Evolutionary conservation across 164 flowering plant species (phyloP).

Genomic region (Vitis riparia): DNA sequence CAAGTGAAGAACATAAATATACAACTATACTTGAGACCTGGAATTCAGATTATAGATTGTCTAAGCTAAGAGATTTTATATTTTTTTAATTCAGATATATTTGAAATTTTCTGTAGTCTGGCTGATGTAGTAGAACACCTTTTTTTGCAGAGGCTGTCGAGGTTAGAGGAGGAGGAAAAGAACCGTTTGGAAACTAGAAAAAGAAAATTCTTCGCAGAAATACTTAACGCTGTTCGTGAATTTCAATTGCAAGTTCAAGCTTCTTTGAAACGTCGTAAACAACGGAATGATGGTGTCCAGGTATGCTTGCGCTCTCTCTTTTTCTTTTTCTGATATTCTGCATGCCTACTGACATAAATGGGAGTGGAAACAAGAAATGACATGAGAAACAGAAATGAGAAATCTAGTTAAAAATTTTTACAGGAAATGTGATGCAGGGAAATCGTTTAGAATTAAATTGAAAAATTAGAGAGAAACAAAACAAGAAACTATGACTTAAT

Average conservation of each 20-base stretch:
- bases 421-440: neutral
- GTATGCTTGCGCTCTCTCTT: conserved; percentile 25
- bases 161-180: conserved; percentile 86
- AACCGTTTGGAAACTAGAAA: conserved; percentile 72
- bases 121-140: conserved; percentile 7
- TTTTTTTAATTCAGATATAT: neutral
- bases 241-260: conserved; percentile 87
- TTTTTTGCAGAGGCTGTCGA: conserved; percentile 74
- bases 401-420: neutral
- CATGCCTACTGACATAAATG: neutral
- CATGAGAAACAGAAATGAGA: neutral
- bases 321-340: conserved; percentile 1
- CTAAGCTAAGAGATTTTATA: neutral
- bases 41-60: neutral
- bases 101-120: neutral
- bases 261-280: conserved; percentile 78
- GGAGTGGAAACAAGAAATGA: neutral
- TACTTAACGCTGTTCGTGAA: conserved; percentile 87
- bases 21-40: neutral
- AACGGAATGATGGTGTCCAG: conserved; percentile 91
- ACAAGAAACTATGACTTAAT: neutral
- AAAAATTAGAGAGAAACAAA: too few relatives aligned
- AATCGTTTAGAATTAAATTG: neutral
- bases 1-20: neutral
- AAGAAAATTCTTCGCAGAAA: conserved; percentile 87